Evolutionary conservation across 495 filamentous ascomycete species (phyloP), one percentile per base, ranked within the genome.

Genomic region (Penicillium coprophilum): DNA sequence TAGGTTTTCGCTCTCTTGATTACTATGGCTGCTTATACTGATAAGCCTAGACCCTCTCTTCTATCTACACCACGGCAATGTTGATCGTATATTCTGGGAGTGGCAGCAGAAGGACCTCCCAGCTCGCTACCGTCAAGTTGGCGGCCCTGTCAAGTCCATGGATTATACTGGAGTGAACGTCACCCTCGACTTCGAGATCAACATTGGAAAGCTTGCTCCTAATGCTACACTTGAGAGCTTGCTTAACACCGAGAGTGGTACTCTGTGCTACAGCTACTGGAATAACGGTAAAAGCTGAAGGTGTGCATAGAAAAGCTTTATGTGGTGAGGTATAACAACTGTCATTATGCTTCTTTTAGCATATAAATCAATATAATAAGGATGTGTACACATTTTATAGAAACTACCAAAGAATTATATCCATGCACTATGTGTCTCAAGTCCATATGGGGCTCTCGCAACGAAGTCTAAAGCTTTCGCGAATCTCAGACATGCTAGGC

Each of bases 1-100:
- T 27, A 27, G 7, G 24, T 5, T 27, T 27, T 27, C 24, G n/a
- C 3, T 5, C 24, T 27, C 24, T 27, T 27, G 24, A 6, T 2
- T 27, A 27, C 24, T 34, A 34, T 34, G 12, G 15, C 32, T 4
- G 12, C 15, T 12, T 34, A 15, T 12, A 38, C 44, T 24, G 41
- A 50, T 5, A 46, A 10, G 19, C 19, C 38, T 30, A 61, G 80
- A 85, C 61, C 81, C 80, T 1, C 59, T 83, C 7, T 82, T 82
- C 65, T 83, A 75, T 53, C 73, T 83, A 39, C 81, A 83, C 58
- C 79, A 82, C 55, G 70, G 70, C 13, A 69, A 81, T 31, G 61
- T 83, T 0, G 81, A 83, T 59, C 72, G 80, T 1, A 48, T 83
- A 6, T 80, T 80, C 73, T 83, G 79, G 79, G 62, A 74, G 39